Conservation (phyloP, 2,329 filamentous ascomycete species). For the Paecilomyces dactylethromorphus region DNA sequence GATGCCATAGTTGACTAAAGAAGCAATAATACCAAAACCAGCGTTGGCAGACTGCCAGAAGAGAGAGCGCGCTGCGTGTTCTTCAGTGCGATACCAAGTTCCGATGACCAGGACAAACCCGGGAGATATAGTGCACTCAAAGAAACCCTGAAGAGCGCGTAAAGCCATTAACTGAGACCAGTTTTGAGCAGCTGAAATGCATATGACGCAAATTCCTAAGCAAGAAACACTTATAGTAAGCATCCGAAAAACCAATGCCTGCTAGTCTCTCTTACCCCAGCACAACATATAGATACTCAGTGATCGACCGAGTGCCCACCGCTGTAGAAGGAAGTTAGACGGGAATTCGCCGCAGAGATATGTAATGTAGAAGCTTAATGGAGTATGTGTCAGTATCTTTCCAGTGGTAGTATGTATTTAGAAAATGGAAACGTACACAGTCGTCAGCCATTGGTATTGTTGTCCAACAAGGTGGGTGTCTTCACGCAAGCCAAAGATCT, state of each 20-base stretch:
- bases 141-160: neutral
- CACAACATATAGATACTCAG: slow-evolving; percentile 10
- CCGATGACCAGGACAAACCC: neutral
- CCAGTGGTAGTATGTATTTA: neutral
- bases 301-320: neutral
- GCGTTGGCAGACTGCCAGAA: neutral
- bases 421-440: neutral
- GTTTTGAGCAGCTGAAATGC: slow-evolving; percentile 12
- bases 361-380: slow-evolving; percentile 14
- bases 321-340: slow-evolving; percentile 24
- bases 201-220: slow-evolving; percentile 7
- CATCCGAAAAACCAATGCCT: neutral
- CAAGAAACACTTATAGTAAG: neutral
- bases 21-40: neutral
- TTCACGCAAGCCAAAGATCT: neutral
- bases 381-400: neutral
- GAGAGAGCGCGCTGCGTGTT: neutral
- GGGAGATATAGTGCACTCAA: neutral
- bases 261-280: slow-evolving; percentile 12
- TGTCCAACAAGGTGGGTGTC: neutral
- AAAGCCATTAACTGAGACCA: slow-evolving; percentile 17
- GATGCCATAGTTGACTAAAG: neutral
- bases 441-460: neutral
- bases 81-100: neutral
- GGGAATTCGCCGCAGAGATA: slow-evolving; percentile 28